phyloP scores from a whole-genome alignment of 225 moss, liverwort and hornwort genomes.

The Rhytidiadelphus loreus region DNA sequence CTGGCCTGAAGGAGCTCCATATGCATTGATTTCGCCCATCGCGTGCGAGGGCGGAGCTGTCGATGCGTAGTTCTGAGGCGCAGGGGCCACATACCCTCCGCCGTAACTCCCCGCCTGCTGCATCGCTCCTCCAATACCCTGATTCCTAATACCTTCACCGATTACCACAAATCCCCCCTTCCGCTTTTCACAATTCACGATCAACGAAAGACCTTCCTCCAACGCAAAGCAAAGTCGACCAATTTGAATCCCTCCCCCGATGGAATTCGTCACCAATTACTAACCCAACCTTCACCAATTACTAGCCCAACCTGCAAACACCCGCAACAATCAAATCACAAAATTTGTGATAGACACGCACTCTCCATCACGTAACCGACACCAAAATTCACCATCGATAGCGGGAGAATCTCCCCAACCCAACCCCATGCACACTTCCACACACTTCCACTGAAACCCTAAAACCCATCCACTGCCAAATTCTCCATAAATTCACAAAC shows the following conservation, averaged over 20 bases:
- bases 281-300: neutral
- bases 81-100: slow-evolving; percentile 35
- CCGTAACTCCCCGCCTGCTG: slow-evolving; percentile 53
- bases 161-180: neutral
- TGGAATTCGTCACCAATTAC: neutral
- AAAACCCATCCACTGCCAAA: neutral
- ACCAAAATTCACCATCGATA: neutral
- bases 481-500: neutral
- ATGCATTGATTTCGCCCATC: slow-evolving; percentile 28
- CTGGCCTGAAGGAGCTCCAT: slow-evolving; percentile 18
- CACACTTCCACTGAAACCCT: neutral
- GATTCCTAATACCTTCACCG: neutral
- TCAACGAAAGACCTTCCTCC: neutral
- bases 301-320: neutral
- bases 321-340: neutral
- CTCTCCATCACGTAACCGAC: neutral
- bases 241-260: neutral
- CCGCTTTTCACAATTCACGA: neutral
- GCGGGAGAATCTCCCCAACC: neutral
- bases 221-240: neutral
- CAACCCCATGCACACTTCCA: neutral
- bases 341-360: neutral
- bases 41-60: slow-evolving; percentile 31
- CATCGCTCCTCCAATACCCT: slow-evolving; percentile 19
- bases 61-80: slow-evolving; percentile 28